Percentiles rank a stretch among this genome's conserved stretches.
Evolutionary conservation across 306 rosid genomes (phyloP).

Genomic region (Oxytropis ochrocephala): DNA sequence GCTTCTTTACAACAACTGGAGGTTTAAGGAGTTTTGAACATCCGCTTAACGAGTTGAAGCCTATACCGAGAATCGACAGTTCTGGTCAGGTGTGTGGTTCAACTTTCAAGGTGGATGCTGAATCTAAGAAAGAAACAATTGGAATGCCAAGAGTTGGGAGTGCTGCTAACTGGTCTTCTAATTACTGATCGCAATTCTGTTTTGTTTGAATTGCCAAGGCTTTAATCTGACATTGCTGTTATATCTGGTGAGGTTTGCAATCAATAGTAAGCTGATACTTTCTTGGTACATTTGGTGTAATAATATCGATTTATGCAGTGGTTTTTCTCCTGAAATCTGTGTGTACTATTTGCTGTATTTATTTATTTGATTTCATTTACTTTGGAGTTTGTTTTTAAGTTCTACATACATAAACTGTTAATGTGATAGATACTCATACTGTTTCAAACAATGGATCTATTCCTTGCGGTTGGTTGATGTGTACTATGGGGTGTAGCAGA

Average conservation of each 20-base stretch:
- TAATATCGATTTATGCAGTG: constrained; percentile 25
- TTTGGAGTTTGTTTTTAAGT: neutral
- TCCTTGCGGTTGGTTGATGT: too few relatives aligned
- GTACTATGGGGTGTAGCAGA: too few relatives aligned
- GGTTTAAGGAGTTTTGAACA: constrained; percentile 93
- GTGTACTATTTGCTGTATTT: too few relatives aligned
- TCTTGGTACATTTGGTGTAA: constrained; percentile 33
- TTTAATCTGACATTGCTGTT: neutral
- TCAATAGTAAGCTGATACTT: constrained; percentile 23
- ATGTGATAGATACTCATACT: neutral
- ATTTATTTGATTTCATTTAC: neutral
- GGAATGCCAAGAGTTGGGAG: constrained; percentile 98
- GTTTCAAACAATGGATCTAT: neutral
- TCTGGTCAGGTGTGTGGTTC: constrained; percentile 83
- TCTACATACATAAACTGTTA: neutral
- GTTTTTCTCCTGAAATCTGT: neutral
- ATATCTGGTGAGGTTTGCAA: neutral
- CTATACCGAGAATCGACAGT: constrained; percentile 91
- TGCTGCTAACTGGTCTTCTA: constrained; percentile 90
- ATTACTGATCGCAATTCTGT: constrained; percentile 40
- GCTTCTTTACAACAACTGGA: constrained; percentile 78
- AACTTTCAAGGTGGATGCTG: constrained; percentile 71
- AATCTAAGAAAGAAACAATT: constrained; percentile 54
- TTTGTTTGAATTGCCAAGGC: constrained; percentile 15
- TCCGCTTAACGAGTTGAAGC: constrained; percentile 80